Percentiles rank a stretch among this genome's conserved stretches.
Evolutionary conservation across 768 basidiomycete species (phyloP).

Genomic region (Crepidotus variabilis): DNA sequence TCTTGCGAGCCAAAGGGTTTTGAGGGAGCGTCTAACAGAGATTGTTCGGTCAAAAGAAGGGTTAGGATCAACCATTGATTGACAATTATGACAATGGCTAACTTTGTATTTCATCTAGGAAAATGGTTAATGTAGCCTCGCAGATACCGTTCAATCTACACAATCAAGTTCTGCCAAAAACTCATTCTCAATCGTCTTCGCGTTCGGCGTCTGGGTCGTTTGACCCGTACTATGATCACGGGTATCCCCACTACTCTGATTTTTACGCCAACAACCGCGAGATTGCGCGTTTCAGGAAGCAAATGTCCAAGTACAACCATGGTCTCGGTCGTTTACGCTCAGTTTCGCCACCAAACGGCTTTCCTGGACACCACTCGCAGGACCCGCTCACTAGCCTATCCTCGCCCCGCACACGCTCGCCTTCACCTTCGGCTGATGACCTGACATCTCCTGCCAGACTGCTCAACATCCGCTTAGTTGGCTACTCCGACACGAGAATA

Average conservation of each 20-base stretch:
- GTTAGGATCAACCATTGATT: slow-evolving; percentile 29
- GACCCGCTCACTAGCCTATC: slow-evolving; percentile 10
- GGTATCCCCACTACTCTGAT: slow-evolving; percentile 17
- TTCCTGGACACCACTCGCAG: background rate
- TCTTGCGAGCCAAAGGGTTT: slow-evolving; percentile 42
- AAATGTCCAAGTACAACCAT: slow-evolving; percentile 9
- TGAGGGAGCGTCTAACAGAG: slow-evolving; percentile 50
- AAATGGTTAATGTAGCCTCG: slow-evolving; percentile 69
- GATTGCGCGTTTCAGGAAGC: slow-evolving; percentile 12
- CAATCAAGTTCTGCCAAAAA: slow-evolving; percentile 25
- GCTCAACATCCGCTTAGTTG: slow-evolving; percentile 28
- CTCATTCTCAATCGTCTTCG: slow-evolving; percentile 23
- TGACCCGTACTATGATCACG: slow-evolving; percentile 14
- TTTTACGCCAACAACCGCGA: slow-evolving; percentile 11
- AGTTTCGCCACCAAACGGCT: slow-evolving; percentile 6
- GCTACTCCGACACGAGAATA: slow-evolving; percentile 13
- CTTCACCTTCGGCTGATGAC: slow-evolving; percentile 11
- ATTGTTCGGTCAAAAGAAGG: slow-evolving; percentile 63
- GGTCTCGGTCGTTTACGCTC: slow-evolving; percentile 4
- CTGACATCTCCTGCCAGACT: slow-evolving; percentile 23
- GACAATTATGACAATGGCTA: slow-evolving; percentile 1
- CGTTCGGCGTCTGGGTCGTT: slow-evolving; percentile 23
- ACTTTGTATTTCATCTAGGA: slow-evolving; percentile 31
- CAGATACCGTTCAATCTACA: slow-evolving; percentile 61
- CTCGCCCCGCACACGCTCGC: slow-evolving; percentile 7